Conservation (phyloP, 2,329 filamentous ascomycete genomes). For the Acephala macrosclerotiorum region DNA sequence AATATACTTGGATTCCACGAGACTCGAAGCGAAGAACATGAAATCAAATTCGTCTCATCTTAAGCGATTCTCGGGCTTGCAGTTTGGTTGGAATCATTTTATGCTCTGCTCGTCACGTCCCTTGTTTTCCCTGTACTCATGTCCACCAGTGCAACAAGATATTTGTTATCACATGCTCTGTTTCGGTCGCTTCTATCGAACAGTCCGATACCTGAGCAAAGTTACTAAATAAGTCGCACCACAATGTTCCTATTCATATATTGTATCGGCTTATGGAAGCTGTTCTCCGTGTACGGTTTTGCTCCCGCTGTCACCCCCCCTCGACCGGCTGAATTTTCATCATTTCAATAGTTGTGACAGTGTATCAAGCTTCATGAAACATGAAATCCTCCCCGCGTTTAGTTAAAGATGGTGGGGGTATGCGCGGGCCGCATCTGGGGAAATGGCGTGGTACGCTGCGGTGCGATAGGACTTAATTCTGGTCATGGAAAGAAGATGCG, state of each 20-base stretch:
- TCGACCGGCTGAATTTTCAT: not conserved
- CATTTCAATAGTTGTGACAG: slow-evolving; percentile 4
- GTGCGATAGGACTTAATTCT: not conserved
- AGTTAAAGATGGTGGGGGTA: not conserved
- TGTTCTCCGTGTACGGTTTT: not conserved
- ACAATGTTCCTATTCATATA: slow-evolving; percentile 1
- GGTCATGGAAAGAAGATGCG: not conserved
- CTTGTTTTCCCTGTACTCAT: not conserved
- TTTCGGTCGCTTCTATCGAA: not conserved
- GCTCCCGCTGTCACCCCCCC: not conserved
- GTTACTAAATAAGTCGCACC: slow-evolving; percentile 5
- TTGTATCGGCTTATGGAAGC: not conserved
- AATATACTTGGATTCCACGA: not conserved
- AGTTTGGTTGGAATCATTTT: not conserved
- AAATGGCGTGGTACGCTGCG: not conserved
- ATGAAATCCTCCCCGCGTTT: not conserved
- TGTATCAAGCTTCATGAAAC: not conserved
- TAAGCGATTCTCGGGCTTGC: not conserved
- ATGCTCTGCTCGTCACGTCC: slow-evolving; percentile 1
- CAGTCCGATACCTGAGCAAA: not conserved
- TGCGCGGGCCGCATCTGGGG: not conserved
- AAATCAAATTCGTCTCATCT: not conserved
- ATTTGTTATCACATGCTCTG: slow-evolving; percentile 2
- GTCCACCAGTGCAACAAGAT: not conserved
- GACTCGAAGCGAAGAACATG: not conserved